phyloP scores from a whole-genome alignment of 2,329 filamentous ascomycete species.

The Exophiala alcalophila region DNA sequence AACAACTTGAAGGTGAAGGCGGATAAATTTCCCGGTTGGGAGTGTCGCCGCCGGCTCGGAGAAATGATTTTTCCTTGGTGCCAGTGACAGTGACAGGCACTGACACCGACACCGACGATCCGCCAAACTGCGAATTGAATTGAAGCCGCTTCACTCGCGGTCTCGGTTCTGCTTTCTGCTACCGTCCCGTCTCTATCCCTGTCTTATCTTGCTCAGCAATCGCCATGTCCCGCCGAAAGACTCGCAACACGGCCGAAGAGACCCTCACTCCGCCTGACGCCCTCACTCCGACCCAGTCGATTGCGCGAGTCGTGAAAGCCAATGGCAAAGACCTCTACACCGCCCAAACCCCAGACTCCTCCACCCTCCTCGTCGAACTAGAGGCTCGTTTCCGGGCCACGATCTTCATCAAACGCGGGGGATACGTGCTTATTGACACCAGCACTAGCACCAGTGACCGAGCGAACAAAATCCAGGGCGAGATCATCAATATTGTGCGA shows the following conservation, averaged over 20 bases:
- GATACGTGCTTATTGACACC: conserved; percentile 80
- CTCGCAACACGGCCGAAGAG: conserved; percentile 75
- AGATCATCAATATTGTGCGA: conserved; percentile 88
- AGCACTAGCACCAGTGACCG: conserved; percentile 58
- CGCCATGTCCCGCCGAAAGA: conserved; percentile 64
- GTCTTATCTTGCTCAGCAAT: too few relatives aligned
- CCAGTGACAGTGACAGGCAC: too few relatives aligned
- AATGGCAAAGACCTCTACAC: conserved; percentile 88
- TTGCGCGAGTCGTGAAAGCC: conserved; percentile 76
- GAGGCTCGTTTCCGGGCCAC: conserved; percentile 82
- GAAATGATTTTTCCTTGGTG: neutral
- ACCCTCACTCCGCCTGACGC: conserved; percentile 58
- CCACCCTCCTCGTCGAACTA: conserved; percentile 72
- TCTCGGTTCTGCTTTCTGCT: too few relatives aligned
- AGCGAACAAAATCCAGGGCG: conserved; percentile 76
- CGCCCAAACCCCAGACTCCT: conserved; percentile 66
- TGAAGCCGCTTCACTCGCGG: too few relatives aligned
- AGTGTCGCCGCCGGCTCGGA: neutral
- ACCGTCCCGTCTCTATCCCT: neutral
- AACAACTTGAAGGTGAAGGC: too few relatives aligned
- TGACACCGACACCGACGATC: too few relatives aligned
- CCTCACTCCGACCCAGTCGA: conserved; percentile 53
- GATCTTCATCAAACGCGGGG: conserved; percentile 87
- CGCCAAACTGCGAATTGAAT: too few relatives aligned
- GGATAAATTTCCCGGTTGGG: neutral